Conservation (phyloP, 2,329 filamentous ascomycete genomes). For the Trichoderma harzianum region DNA sequence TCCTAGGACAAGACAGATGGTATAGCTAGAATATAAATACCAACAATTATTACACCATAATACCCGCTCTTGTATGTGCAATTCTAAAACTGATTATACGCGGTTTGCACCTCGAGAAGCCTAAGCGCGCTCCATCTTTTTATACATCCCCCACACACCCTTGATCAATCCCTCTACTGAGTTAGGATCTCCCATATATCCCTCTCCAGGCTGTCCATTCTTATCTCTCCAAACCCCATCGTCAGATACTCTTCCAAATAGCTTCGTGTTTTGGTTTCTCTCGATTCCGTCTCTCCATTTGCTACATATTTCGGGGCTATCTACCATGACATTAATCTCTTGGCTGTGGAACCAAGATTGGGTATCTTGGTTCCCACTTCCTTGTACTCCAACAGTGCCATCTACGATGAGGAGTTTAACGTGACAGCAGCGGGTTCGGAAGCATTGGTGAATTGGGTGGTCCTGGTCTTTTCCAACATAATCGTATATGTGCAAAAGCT, state of each 20-base stretch:
- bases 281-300: slow-evolving; percentile 60
- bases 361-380: slow-evolving; percentile 77
- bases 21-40: background rate
- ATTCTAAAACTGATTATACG: background rate
- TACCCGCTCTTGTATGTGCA: background rate
- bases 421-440: slow-evolving; percentile 67
- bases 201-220: slow-evolving; percentile 18
- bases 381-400: slow-evolving; percentile 64
- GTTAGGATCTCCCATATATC: slow-evolving; percentile 23
- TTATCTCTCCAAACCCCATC: slow-evolving; percentile 23
- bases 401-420: slow-evolving; percentile 77
- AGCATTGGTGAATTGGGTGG: slow-evolving; percentile 61
- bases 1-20: background rate
- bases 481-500: slow-evolving; percentile 57
- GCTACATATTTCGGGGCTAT: slow-evolving; percentile 57
- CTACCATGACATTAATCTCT: slow-evolving; percentile 74
- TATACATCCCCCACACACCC: slow-evolving; percentile 20
- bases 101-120: background rate
- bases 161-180: slow-evolving; percentile 19
- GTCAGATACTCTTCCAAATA: slow-evolving; percentile 35
- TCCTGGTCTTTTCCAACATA: slow-evolving; percentile 74
- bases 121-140: slow-evolving; percentile 23
- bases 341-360: slow-evolving; percentile 77
- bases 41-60: background rate
- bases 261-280: slow-evolving; percentile 64